A percentile compares a stretch with the other conserved stretches of the same genome.
Conservation (phyloP, 2,329 filamentous ascomycete species). For the Ophiostoma angusticollis region DNA sequence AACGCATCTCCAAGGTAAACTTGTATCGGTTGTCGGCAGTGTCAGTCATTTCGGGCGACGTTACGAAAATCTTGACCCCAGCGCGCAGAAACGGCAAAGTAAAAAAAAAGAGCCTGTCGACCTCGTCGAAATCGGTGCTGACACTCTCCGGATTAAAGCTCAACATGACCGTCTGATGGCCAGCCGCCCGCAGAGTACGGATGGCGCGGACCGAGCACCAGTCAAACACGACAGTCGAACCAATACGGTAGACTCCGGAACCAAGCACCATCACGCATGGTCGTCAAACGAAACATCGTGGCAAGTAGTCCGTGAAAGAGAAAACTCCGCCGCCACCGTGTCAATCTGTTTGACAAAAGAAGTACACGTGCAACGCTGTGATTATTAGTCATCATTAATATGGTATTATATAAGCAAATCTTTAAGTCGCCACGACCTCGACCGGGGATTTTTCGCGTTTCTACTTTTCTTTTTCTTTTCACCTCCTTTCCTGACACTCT, state of each 20-base stretch:
- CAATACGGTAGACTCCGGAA: constrained; percentile 92
- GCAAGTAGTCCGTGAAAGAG: constrained; percentile 89
- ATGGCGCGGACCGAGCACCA: constrained; percentile 97
- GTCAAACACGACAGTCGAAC: constrained; percentile 95
- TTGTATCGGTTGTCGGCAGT: constrained; percentile 96
- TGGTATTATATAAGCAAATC: no score
- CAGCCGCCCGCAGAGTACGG: constrained; percentile 70
- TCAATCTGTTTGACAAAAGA: constrained; percentile 97
- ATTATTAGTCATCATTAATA: no score
- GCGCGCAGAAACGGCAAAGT: constrained; percentile 76
- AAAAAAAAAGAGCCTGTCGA: constrained; percentile 90
- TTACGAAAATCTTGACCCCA: constrained; percentile 86
- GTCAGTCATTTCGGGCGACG: constrained; percentile 98
- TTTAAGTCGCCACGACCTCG: no score
- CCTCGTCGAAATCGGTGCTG: constrained; percentile 84
- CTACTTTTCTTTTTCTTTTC: no score
- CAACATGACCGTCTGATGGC: constrained; percentile 92
- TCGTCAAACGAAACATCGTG: constrained; percentile 78
- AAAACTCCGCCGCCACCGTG: constrained; percentile 94
- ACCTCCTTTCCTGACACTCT: no score
- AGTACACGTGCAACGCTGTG: no score
- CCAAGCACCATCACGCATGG: constrained; percentile 88
- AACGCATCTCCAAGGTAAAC: constrained; percentile 90
- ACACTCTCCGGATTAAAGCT: constrained; percentile 91
- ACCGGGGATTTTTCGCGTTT: no score